Percentiles rank a stretch among this genome's conserved stretches.
Evolutionary conservation across 768 basidiomycete genomes (phyloP).

Genomic region (Leccinum broughii): DNA sequence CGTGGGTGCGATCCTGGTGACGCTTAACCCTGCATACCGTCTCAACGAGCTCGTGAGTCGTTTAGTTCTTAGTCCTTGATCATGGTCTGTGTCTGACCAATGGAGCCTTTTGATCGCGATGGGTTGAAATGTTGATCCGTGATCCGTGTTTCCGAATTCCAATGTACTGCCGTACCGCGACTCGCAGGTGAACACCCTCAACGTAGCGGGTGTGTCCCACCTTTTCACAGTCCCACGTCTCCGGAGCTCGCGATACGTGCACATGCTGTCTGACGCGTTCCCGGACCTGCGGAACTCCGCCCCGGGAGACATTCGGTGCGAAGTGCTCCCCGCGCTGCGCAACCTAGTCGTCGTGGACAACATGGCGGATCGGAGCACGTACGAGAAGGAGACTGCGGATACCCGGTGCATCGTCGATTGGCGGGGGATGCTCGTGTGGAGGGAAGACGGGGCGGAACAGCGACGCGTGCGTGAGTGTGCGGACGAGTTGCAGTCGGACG

Average conservation of each 20-base stretch:
- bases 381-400: slow-evolving; percentile 40
- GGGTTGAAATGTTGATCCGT: background rate
- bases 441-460: slow-evolving; percentile 48
- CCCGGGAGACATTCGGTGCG: slow-evolving; percentile 59
- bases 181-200: slow-evolving; percentile 58
- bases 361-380: slow-evolving; percentile 39
- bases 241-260: slow-evolving; percentile 62
- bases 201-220: slow-evolving; percentile 64
- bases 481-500: slow-evolving; percentile 51
- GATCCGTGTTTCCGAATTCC: background rate
- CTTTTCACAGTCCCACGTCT: slow-evolving; percentile 73
- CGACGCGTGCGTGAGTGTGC: slow-evolving; percentile 44
- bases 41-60: slow-evolving; percentile 63
- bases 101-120: background rate
- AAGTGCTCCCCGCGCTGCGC: slow-evolving; percentile 58
- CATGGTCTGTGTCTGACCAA: background rate
- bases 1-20: slow-evolving; percentile 80
- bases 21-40: slow-evolving; percentile 81
- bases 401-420: slow-evolving; percentile 64
- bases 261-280: slow-evolving; percentile 56
- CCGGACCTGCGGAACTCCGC: slow-evolving; percentile 51
- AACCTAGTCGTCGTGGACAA: slow-evolving; percentile 72
- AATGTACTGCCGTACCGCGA: background rate
- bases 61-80: background rate
- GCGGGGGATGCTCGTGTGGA: slow-evolving; percentile 71